Evolutionary conservation across 2,329 filamentous ascomycete genomes (phyloP).

Genomic region (Nothophoma quercina): DNA sequence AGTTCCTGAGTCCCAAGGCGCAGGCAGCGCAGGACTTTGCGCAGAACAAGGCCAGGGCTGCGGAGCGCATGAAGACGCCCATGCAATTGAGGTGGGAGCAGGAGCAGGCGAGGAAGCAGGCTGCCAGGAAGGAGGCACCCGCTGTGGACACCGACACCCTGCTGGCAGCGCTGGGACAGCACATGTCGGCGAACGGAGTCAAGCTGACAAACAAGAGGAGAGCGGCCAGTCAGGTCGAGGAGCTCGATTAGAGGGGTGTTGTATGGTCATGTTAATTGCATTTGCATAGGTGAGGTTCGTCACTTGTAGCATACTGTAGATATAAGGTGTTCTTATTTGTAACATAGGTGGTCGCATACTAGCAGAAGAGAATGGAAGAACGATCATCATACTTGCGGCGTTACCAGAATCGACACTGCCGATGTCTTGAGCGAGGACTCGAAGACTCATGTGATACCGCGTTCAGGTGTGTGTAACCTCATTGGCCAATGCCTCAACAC

Average conservation of each 20-base stretch:
- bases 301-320: slow-evolving; percentile 32
- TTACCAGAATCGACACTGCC: too few relatives aligned
- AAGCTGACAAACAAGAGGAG: slow-evolving; percentile 25
- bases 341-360: too few relatives aligned
- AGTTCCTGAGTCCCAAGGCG: slow-evolving; percentile 15
- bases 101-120: slow-evolving; percentile 35
- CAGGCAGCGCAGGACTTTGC: slow-evolving; percentile 39
- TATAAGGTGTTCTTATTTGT: slow-evolving; percentile 19
- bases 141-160: slow-evolving; percentile 45
- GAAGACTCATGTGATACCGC: too few relatives aligned
- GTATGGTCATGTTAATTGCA: not conserved
- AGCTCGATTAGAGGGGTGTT: slow-evolving; percentile 19
- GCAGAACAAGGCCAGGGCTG: slow-evolving; percentile 25
- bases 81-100: slow-evolving; percentile 45
- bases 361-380: too few relatives aligned
- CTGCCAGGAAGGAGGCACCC: slow-evolving; percentile 24
- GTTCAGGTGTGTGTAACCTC: too few relatives aligned
- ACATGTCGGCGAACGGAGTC: slow-evolving; percentile 44
- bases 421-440: too few relatives aligned
- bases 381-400: too few relatives aligned
- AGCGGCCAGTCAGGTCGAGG: slow-evolving; percentile 9
- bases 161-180: slow-evolving; percentile 52
- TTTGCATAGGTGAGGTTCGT: not conserved
- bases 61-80: slow-evolving; percentile 44
- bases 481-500: too few relatives aligned